Evolutionary conservation across 768 basidiomycete species (phyloP), one percentile per base, ranked within the genome.

Genomic region (Tephrocybe sp.): DNA sequence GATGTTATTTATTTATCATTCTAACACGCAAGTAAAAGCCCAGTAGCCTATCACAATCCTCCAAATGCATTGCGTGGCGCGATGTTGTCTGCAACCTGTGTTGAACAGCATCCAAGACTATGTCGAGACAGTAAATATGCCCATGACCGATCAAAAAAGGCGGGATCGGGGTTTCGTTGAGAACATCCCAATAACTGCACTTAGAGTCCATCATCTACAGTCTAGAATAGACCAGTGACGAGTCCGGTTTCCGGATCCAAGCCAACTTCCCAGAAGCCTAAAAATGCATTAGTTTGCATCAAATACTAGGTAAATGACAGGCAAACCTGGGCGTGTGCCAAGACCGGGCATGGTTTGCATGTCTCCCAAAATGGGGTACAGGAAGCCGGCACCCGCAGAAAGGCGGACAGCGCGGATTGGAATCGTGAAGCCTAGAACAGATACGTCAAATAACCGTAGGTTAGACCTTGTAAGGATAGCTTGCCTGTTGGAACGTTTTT

Each of bases 341-440:
- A 97, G 80, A 59, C 94, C 96, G 39, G 96, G 96, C 92, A 99
- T 96, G 49, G 94, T 98, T 67, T 92, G 89, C 91, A 99, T 98
- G 67, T 95, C 92, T 34, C 90, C 92, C n/a, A 90, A 77, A 55
- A 98, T 80, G 19, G 96, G 95, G 69, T 95, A 97, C 56, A 98
- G 71, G 84, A 98, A 98, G 20, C 92, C 92, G 51, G 95, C 94
- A 38, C 96, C 96, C 5, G 93, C 97, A 6, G 91, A 89, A 17
- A 96, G 72, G 41, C 89, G 77, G 40, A 98, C 89, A 49, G 85
- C 83, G 30, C 91, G 84, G 65, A 99, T 92, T 20, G 95, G 94
- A 52, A 98, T 74, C 8, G 84, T 94, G 74, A 99, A 99, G 22
- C 92, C 95, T 84, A 55, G 5, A 16, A 19, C 51, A 20, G 36